phyloP scores from a whole-genome alignment of 805 yeast species.

The Candida xiaguanensis region DNA sequence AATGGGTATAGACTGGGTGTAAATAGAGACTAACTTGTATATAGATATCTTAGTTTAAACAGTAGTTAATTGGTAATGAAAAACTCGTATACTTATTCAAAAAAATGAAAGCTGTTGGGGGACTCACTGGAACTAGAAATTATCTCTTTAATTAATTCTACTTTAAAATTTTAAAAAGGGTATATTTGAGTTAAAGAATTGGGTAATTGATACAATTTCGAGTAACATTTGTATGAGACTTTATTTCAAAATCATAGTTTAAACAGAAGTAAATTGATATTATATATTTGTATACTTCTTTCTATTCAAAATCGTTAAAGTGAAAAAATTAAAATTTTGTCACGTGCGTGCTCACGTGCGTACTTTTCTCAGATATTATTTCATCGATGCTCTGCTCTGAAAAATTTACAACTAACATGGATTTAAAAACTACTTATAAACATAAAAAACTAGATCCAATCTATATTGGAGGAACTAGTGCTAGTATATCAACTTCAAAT shows the following conservation, averaged over 20 bases:
- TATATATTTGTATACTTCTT: no score
- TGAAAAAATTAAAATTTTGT: neutral
- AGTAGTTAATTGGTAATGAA: neutral
- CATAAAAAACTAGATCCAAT: slow-evolving; percentile 67
- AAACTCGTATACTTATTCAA: no score
- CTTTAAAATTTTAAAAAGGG: no score
- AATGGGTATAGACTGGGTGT: slow-evolving; percentile 36
- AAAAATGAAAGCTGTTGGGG: no score
- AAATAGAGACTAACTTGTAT: slow-evolving; percentile 2
- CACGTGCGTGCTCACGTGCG: neutral
- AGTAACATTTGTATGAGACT: no score
- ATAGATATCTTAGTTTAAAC: neutral
- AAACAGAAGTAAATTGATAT: no score
- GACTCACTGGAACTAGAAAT: no score
- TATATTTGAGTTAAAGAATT: no score
- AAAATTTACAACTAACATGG: slow-evolving; percentile 12
- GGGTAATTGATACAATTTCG: no score
- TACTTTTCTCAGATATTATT: neutral
- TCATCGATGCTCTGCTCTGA: slow-evolving; percentile 2
- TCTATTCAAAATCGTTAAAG: slow-evolving; percentile 8
- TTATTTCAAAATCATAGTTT: no score
- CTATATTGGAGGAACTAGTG: slow-evolving; percentile 81
- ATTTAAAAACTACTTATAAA: slow-evolving; percentile 39
- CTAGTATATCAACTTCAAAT: slow-evolving; percentile 62
- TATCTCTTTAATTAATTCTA: no score